Evolutionary conservation across 768 basidiomycete genomes (phyloP).

Genomic region (Strobilomyces dryophilus): DNA sequence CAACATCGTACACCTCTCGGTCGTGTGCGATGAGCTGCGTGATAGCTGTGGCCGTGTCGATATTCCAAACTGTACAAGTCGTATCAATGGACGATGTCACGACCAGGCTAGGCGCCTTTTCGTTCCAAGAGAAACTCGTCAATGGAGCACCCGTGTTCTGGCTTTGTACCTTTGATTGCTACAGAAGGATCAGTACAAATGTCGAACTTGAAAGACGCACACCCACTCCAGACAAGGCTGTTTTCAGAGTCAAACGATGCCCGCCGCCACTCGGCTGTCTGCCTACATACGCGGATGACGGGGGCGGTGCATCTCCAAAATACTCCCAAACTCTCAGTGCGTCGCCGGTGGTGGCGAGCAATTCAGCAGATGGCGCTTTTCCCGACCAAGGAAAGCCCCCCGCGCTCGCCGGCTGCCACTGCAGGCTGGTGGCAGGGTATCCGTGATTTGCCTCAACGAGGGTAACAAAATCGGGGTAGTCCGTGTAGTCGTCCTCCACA

Average conservation of each 20-base stretch:
- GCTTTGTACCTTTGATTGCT: conserved; percentile 90
- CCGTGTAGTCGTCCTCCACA: conserved; percentile 77
- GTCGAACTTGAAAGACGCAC: conserved; percentile 2
- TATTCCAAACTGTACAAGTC: conserved; percentile 98
- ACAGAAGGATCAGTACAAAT: conserved; percentile 11
- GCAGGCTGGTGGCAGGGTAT: conserved; percentile 90
- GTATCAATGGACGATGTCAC: conserved; percentile 99
- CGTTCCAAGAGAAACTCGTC: conserved; percentile 98
- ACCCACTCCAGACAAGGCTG: conserved; percentile 77
- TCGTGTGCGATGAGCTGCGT: conserved; percentile 98
- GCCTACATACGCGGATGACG: conserved; percentile 66
- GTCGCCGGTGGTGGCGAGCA: conserved; percentile 93
- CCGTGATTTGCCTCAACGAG: conserved; percentile 82
- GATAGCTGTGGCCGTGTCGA: conserved; percentile 87
- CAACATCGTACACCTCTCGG: conserved; percentile 93
- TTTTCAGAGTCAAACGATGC: conserved; percentile 69
- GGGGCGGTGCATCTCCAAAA: conserved; percentile 55
- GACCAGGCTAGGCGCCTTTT: conserved; percentile 82
- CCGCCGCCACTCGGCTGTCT: conserved; percentile 52
- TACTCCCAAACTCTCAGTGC: conserved; percentile 92
- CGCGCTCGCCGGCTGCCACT: conserved; percentile 84
- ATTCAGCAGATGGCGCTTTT: conserved; percentile 64
- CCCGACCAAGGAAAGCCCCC: conserved; percentile 62
- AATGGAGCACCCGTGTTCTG: conserved; percentile 83
- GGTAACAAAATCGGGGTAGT: conserved; percentile 83